A percentile compares a stretch with the other conserved stretches of the same genome.
Conservation (phyloP, 2,329 filamentous ascomycete genomes). For the Torrubiella hemipterigena region DNA sequence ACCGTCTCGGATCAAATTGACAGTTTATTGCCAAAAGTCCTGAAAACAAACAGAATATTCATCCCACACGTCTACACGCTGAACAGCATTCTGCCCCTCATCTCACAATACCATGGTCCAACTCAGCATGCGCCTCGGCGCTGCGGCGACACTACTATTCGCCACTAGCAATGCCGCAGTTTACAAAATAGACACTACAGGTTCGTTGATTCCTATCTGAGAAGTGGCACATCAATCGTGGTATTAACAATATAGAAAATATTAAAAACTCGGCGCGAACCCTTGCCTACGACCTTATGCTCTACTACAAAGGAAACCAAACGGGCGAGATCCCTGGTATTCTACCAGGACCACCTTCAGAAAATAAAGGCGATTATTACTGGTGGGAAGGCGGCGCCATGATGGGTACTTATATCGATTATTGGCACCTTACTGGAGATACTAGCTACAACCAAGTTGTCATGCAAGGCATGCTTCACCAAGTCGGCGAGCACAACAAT, state of each 20-base stretch:
- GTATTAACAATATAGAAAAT: conserved; percentile 17
- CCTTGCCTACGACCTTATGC: conserved; percentile 29
- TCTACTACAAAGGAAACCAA: conserved; percentile 30
- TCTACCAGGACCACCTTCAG: conserved; percentile 31
- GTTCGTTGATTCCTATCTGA: no score
- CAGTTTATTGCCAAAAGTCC: no score
- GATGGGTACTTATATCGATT: conserved; percentile 58
- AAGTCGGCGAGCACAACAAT: conserved; percentile 42
- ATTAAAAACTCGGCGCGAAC: conserved; percentile 26
- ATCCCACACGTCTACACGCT: no score
- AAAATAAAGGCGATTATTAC: conserved; percentile 43
- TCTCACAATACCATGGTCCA: no score
- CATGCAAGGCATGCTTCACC: conserved; percentile 43
- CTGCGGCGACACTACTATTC: no score
- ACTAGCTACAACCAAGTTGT: conserved; percentile 47
- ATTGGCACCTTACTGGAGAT: conserved; percentile 58
- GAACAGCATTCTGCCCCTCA: no score
- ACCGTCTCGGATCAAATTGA: no score
- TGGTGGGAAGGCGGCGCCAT: conserved; percentile 65
- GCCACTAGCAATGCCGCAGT: not conserved
- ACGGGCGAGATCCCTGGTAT: conserved; percentile 35
- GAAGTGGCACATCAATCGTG: no score
- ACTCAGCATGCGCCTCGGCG: no score
- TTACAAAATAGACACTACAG: no score
- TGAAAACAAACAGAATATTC: no score